phyloP scores from a whole-genome alignment of 2,329 filamentous ascomycete species.

The Eutypella sp. region DNA sequence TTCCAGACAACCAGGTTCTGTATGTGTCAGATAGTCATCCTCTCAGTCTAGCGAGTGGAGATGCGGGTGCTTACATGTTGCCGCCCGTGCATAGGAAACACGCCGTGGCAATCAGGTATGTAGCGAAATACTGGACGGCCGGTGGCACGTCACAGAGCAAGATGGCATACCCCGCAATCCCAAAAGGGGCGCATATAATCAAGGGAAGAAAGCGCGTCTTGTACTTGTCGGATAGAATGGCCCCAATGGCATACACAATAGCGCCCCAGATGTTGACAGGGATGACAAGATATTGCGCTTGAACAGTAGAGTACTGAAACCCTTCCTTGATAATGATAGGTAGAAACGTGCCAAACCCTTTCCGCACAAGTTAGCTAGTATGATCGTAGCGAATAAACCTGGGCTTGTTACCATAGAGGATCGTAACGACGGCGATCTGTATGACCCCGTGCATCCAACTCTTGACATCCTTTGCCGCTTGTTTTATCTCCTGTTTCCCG shows the following conservation, averaged over 20 bases:
- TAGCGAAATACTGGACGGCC: slow-evolving; percentile 20
- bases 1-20: slow-evolving; percentile 22
- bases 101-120: slow-evolving; percentile 21
- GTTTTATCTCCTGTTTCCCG: slow-evolving; percentile 15
- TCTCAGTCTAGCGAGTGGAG: no score
- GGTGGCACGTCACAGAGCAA: slow-evolving; percentile 17
- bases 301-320: slow-evolving; percentile 33
- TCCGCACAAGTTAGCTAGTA: neutral
- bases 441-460: slow-evolving; percentile 25
- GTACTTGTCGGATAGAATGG: slow-evolving; percentile 32
- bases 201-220: slow-evolving; percentile 31
- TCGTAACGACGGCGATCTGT: slow-evolving; percentile 34
- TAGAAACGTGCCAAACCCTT: slow-evolving; percentile 35
- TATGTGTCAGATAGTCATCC: no score
- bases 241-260: slow-evolving; percentile 33
- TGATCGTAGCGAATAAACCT: neutral
- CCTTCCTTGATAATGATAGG: slow-evolving; percentile 36
- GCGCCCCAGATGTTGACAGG: slow-evolving; percentile 37
- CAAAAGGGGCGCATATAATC: slow-evolving; percentile 24
- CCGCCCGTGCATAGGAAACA: slow-evolving; percentile 21
- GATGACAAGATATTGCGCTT: slow-evolving; percentile 34
- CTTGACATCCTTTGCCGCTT: slow-evolving; percentile 21
- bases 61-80: slow-evolving; percentile 17
- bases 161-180: slow-evolving; percentile 21
- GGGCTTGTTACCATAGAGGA: slow-evolving; percentile 25